A percentile compares a stretch with the other conserved stretches of the same genome.
phyloP scores from a whole-genome alignment of 2,329 filamentous ascomycete genomes.

The Claviceps capensis region DNA sequence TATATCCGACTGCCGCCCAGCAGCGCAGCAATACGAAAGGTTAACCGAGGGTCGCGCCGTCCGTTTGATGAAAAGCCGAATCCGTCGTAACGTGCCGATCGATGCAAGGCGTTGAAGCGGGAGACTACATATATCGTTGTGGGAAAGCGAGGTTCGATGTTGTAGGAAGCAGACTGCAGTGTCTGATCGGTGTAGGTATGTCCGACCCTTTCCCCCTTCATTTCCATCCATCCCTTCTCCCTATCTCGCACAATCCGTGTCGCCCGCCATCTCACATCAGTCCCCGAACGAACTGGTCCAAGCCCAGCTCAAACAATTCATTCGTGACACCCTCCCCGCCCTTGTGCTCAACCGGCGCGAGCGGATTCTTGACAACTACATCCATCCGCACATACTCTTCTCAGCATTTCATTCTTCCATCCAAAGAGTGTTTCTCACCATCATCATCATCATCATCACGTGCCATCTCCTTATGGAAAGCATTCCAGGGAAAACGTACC shows the following conservation, averaged over 20 bases:
- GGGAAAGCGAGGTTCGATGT: no score
- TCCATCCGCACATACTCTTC: neutral
- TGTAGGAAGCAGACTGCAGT: no score
- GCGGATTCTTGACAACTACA: slow-evolving; percentile 55
- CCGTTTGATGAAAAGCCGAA: neutral
- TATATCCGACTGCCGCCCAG: neutral
- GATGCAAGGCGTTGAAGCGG: neutral
- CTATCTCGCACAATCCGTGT: neutral
- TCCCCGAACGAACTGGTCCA: slow-evolving; percentile 66
- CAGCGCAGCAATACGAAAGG: neutral
- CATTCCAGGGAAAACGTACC: slow-evolving; percentile 33
- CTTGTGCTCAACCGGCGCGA: slow-evolving; percentile 55
- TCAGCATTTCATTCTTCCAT: neutral
- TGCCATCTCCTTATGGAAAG: no score
- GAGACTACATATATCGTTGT: neutral
- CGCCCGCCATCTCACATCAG: slow-evolving; percentile 32
- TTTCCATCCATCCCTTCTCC: no score
- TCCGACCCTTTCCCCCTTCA: no score
- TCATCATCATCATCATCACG: no score
- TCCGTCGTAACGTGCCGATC: neutral
- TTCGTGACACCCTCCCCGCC: slow-evolving; percentile 56
- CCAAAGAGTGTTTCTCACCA: no score
- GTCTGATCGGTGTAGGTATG: no score
- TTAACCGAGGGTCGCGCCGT: neutral
- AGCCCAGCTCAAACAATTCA: slow-evolving; percentile 54